These are phyloP conservation scores for Knoxdaviesia capensis DNA, from an alignment of 2,329 filamentous ascomycete species.

Conservation along the genomic window DNA sequence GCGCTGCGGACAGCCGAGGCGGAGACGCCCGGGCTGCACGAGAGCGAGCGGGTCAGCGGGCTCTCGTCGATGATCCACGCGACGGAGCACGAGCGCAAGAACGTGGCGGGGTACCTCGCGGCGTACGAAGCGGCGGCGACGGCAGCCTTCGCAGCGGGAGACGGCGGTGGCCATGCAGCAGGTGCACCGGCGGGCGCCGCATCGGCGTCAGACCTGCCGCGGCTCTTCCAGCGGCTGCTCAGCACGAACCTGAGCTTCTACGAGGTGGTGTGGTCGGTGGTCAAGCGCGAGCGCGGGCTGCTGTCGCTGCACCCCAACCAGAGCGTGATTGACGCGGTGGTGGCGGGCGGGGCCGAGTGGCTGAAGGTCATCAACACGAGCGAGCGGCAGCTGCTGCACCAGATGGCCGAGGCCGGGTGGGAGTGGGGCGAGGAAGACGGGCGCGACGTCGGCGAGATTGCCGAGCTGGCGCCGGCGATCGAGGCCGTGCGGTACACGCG, in stretches of 20 bases:
- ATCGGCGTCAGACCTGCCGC: too few species aligned
- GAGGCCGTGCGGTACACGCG: constrained; percentile 11
- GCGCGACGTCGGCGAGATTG: constrained; percentile 15
- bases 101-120: too few species aligned
- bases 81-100: too few species aligned
- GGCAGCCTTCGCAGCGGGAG: too few species aligned
- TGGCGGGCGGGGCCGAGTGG: constrained; percentile 16
- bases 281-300: constrained; percentile 1
- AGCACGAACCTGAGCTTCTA: constrained; percentile 3
- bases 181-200: too few species aligned
- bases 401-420: constrained; percentile 21
- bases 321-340: constrained; percentile 8
- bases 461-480: constrained; percentile 10
- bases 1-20: too few species aligned
- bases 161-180: too few species aligned
- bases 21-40: too few species aligned
- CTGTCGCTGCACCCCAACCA: constrained; percentile 1
- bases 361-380: constrained; percentile 13
- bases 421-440: constrained; percentile 16
- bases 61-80: too few species aligned
- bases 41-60: too few species aligned
- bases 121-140: too few species aligned
- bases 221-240: constrained; percentile 1
- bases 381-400: constrained; percentile 14
- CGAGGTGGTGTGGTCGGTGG: constrained; percentile 1